These are phyloP conservation scores for Kuraishia ogatae DNA, from an alignment of 805 yeast genomes.

Conservation along the genomic window DNA sequence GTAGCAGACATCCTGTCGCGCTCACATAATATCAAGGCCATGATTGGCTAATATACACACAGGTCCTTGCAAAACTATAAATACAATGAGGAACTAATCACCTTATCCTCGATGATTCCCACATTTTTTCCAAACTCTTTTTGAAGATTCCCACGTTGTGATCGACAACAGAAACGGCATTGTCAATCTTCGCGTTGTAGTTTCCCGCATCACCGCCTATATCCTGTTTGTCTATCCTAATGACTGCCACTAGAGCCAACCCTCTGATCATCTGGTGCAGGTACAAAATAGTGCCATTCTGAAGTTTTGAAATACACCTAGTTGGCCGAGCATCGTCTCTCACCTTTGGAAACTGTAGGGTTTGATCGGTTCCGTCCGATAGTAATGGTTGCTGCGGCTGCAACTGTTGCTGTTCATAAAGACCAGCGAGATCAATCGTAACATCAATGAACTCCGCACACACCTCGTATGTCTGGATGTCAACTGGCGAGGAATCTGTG, in stretches of 20 bases:
- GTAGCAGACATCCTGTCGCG: no score
- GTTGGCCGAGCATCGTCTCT: slow-evolving; percentile 12
- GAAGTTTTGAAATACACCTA: slow-evolving; percentile 63
- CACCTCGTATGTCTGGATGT: slow-evolving; percentile 89
- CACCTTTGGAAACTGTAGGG: not conserved
- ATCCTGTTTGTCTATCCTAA: slow-evolving; percentile 53
- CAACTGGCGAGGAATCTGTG: slow-evolving; percentile 93
- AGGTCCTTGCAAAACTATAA: not conserved
- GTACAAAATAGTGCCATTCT: slow-evolving; percentile 78
- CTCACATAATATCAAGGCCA: no score
- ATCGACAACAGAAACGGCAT: slow-evolving; percentile 62
- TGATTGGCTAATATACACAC: not conserved
- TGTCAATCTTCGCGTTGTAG: slow-evolving; percentile 16
- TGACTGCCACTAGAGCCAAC: slow-evolving; percentile 80
- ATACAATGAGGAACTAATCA: not conserved
- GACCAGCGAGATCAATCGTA: slow-evolving; percentile 76
- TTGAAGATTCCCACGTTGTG: slow-evolving; percentile 81
- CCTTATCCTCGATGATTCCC: slow-evolving; percentile 36
- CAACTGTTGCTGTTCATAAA: slow-evolving; percentile 32
- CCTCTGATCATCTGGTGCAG: slow-evolving; percentile 91
- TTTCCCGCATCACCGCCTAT: slow-evolving; percentile 30
- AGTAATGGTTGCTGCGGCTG: not conserved
- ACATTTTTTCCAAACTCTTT: slow-evolving; percentile 65
- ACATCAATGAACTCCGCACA: slow-evolving; percentile 97
- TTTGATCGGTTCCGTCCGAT: not conserved